phyloP scores from a whole-genome alignment of 257 asterid genomes.

The Scutellaria baicalensis region DNA sequence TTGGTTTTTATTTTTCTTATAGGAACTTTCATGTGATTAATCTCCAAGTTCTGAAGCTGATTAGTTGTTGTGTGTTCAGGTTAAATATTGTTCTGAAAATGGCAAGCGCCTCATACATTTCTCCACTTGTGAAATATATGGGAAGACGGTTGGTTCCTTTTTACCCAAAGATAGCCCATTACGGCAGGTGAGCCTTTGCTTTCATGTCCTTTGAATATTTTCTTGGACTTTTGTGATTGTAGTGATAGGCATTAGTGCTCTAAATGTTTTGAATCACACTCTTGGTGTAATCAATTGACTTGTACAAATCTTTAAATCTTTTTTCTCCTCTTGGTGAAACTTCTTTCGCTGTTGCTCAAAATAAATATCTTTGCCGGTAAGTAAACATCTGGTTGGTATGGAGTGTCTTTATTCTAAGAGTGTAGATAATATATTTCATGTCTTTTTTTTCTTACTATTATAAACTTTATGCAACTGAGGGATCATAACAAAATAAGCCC shows the following conservation, averaged over 20 bases:
- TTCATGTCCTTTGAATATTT: slow-evolving; percentile 6
- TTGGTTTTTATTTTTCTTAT: background rate
- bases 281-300: background rate
- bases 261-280: too few relatives aligned
- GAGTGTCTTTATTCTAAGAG: background rate
- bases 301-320: background rate
- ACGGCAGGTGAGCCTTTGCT: slow-evolving; percentile 57
- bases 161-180: slow-evolving; percentile 79
- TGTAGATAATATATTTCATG: background rate
- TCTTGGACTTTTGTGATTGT: background rate
- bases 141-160: slow-evolving; percentile 76
- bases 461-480: background rate
- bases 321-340: too few relatives aligned
- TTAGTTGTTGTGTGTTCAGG: slow-evolving; percentile 34
- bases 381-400: background rate
- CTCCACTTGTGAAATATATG: slow-evolving; percentile 89
- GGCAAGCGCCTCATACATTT: slow-evolving; percentile 86
- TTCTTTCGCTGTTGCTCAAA: background rate
- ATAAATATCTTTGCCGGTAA: background rate
- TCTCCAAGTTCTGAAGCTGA: background rate
- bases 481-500: background rate
- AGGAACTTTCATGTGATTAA: background rate
- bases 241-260: background rate
- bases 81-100: slow-evolving; percentile 87
- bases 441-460: background rate